Percentiles rank a stretch among this genome's conserved stretches.
Conservation (phyloP, 2,329 filamentous ascomycete genomes). For the Trichoderma endophyticum region DNA sequence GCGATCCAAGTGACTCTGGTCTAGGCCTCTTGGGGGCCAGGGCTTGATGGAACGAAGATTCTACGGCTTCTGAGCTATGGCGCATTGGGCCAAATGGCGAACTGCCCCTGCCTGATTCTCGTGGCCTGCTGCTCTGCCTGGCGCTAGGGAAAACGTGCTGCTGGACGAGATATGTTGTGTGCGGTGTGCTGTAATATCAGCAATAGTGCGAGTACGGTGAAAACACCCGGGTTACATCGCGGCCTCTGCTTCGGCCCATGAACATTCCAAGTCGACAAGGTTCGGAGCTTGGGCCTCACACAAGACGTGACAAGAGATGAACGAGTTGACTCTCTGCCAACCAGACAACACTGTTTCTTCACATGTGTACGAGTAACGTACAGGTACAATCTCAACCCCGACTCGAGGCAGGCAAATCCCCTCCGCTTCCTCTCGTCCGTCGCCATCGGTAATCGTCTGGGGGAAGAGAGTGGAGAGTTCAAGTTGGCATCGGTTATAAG, state of each 20-base stretch:
- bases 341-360: not conserved
- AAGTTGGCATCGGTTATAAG: not conserved
- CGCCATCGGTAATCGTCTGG: not conserved
- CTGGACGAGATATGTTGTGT: not conserved
- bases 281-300: not conserved
- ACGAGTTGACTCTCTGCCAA: not conserved
- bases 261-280: not conserved
- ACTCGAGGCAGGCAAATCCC: not conserved
- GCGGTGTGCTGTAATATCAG: not conserved
- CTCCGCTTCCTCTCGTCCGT: constrained; percentile 2
- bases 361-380: not conserved
- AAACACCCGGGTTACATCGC: not conserved
- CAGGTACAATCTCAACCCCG: not conserved
- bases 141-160: not conserved
- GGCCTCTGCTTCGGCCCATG: not conserved
- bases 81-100: not conserved
- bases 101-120: not conserved
- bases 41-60: not conserved
- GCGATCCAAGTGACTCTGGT: not conserved
- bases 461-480: not conserved
- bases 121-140: not conserved
- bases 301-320: not conserved
- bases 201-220: not conserved
- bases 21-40: not conserved
- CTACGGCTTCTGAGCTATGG: not conserved